Percentiles rank a stretch among this genome's conserved stretches.
Conservation (phyloP, 192 early-diverging fungal genomes). For the Mortierella claussenii region DNA sequence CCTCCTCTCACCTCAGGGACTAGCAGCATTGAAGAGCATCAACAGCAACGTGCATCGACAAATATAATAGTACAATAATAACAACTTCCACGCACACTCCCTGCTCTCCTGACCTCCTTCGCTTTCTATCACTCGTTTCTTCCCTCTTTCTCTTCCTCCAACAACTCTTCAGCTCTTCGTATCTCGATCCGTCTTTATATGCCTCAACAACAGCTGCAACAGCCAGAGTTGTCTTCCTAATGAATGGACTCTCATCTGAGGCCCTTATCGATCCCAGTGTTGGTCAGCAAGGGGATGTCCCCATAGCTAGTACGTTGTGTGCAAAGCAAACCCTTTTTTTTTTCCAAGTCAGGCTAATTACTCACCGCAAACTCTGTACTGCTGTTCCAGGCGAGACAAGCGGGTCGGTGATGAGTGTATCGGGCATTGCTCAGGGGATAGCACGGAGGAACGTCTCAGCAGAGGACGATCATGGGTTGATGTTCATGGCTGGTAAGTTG, state of each 20-base stretch:
- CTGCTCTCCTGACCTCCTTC: background rate
- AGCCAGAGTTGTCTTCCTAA: background rate
- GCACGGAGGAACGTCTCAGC: slow-evolving; percentile 29
- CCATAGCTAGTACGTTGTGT: background rate
- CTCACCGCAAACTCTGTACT: background rate
- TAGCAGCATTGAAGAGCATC: too few relatives aligned
- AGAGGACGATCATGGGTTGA: slow-evolving; percentile 28
- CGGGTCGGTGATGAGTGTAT: background rate
- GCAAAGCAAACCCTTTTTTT: background rate
- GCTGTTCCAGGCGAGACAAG: background rate
- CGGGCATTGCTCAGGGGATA: slow-evolving; percentile 20
- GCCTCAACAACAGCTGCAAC: background rate
- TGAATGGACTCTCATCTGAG: background rate
- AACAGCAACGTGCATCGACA: too few relatives aligned
- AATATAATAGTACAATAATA: too few relatives aligned
- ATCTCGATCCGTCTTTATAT: slow-evolving; percentile 4
- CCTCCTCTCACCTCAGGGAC: too few relatives aligned
- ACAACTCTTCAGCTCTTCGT: too few relatives aligned
- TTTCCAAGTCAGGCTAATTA: background rate
- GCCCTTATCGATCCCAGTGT: background rate
- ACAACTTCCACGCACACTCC: slow-evolving; percentile 1
- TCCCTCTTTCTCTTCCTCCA: background rate
- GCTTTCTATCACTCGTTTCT: slow-evolving; percentile 7
- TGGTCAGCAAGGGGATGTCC: background rate
- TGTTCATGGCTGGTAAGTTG: slow-evolving; percentile 47